A percentile compares a stretch with the other conserved stretches of the same genome.
Conservation (phyloP, 352 stramenopile species). For the Phytophthora kernoviae region DNA sequence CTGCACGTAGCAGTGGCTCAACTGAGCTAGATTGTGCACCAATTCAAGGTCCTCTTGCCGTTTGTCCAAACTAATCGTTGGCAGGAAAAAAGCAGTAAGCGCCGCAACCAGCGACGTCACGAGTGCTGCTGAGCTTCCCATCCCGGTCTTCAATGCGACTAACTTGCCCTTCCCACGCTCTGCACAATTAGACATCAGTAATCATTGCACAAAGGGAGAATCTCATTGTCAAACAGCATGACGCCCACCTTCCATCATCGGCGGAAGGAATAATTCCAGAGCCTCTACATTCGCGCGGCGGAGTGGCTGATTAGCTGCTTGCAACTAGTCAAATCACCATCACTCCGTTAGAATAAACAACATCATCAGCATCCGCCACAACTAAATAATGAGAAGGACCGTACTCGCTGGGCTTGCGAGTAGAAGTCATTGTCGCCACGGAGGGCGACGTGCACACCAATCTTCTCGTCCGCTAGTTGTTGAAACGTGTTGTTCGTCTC, state of each 20-base stretch:
- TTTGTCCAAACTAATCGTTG: constrained; percentile 25
- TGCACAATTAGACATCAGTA: constrained; percentile 20
- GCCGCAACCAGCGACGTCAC: constrained; percentile 94
- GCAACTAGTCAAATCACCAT: constrained; percentile 54
- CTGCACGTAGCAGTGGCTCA: constrained; percentile 95
- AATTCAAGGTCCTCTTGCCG: constrained; percentile 43
- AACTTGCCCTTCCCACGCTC: constrained; percentile 41
- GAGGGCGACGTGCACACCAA: constrained; percentile 79
- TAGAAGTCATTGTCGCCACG: constrained; percentile 98
- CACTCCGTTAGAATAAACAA: neutral
- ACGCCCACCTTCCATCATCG: constrained; percentile 56
- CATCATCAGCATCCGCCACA: neutral
- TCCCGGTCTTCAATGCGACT: constrained; percentile 93
- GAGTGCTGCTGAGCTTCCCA: constrained; percentile 95
- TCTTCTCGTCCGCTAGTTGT: constrained; percentile 18
- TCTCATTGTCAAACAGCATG: neutral
- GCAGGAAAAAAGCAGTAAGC: constrained; percentile 89
- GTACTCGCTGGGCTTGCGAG: constrained; percentile 82
- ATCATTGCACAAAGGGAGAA: neutral
- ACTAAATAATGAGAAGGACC: neutral
- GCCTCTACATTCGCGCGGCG: constrained; percentile 65
- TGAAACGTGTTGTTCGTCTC: constrained; percentile 31
- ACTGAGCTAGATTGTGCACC: constrained; percentile 95
- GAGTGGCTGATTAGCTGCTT: constrained; percentile 56
- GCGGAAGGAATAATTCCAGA: constrained; percentile 88